phyloP scores from a whole-genome alignment of 176 grass and related monocot species.

The Pontederia crassipes region DNA sequence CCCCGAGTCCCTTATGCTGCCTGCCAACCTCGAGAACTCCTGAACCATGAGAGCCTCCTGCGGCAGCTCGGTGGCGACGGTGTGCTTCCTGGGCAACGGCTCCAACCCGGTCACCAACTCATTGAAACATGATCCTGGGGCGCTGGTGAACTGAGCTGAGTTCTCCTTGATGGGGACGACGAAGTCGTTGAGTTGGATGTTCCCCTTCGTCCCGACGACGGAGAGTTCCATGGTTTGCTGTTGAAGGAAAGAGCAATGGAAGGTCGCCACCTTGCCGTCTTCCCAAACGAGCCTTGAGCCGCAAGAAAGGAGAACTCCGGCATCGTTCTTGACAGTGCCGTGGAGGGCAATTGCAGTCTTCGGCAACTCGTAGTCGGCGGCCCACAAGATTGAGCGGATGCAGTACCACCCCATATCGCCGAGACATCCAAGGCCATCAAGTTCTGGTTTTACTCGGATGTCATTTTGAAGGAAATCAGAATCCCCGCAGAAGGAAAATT shows the following conservation, averaged over 20 bases:
- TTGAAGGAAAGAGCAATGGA: conserved; percentile 54
- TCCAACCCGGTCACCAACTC: conserved; percentile 39
- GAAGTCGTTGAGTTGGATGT: conserved; percentile 19
- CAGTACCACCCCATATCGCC: conserved; percentile 73
- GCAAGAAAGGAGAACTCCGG: conserved; percentile 47
- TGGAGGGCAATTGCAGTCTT: conserved; percentile 29
- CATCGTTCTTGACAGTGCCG: conserved; percentile 36
- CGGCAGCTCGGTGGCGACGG: conserved; percentile 31
- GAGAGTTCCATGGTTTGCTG: conserved; percentile 51
- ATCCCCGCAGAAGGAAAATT: background rate
- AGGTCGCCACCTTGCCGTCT: conserved; percentile 37
- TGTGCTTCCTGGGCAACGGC: conserved; percentile 36
- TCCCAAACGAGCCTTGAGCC: conserved; percentile 45
- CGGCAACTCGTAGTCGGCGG: conserved; percentile 47
- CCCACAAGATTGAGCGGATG: conserved; percentile 60
- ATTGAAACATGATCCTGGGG: conserved; percentile 25
- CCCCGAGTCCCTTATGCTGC: conserved; percentile 40
- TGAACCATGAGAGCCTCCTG: conserved; percentile 66
- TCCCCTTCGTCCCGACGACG: conserved; percentile 42
- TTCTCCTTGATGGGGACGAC: conserved; percentile 21
- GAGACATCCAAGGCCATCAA: conserved; percentile 61
- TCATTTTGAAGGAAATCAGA: conserved; percentile 36
- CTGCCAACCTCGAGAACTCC: conserved; percentile 55
- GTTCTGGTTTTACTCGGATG: conserved; percentile 75
- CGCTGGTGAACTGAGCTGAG: conserved; percentile 26